Evolutionary conservation across 1,284 basidiomycete species (phyloP).

Genomic region (Heliocybe sulcata): DNA sequence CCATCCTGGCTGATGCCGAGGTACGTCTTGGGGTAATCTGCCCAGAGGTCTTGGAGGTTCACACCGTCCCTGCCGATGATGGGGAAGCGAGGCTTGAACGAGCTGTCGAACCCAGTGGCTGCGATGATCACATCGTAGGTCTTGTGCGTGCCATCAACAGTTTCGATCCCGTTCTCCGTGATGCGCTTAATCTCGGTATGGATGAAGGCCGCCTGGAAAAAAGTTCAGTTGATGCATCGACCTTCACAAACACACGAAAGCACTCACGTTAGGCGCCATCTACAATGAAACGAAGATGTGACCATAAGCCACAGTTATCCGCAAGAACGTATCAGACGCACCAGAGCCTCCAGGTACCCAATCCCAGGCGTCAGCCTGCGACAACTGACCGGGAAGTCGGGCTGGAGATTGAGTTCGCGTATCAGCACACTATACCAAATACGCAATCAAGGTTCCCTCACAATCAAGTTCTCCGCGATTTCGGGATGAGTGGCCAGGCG

Average conservation of each 20-base stretch:
- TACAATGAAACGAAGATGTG: neutral
- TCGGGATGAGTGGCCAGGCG: constrained; percentile 48
- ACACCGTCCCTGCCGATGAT: constrained; percentile 43
- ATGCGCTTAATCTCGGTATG: constrained; percentile 41
- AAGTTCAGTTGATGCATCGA: neutral
- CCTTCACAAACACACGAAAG: neutral
- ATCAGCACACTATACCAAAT: neutral
- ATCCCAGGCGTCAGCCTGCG: constrained; percentile 57
- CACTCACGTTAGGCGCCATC: neutral
- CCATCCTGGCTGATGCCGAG: constrained; percentile 46
- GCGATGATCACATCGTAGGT: constrained; percentile 54
- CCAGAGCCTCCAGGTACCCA: constrained; percentile 57
- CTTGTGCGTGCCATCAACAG: constrained; percentile 40
- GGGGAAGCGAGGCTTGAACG: constrained; percentile 40
- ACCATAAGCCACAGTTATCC: neutral
- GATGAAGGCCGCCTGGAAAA: constrained; percentile 45
- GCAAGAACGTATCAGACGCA: neutral
- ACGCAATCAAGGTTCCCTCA: neutral
- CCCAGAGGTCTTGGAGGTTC: constrained; percentile 39
- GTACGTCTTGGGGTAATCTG: constrained; percentile 47
- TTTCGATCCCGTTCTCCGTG: constrained; percentile 47
- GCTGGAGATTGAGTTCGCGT: constrained; percentile 20
- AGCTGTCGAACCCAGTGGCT: constrained; percentile 54
- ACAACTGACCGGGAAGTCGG: constrained; percentile 50
- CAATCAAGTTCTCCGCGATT: constrained; percentile 48